Percentiles rank a stretch among this genome's conserved stretches.
These are phyloP conservation scores for Monilinia polystroma DNA, from an alignment of 2,329 filamentous ascomycete genomes.

Conservation along the genomic window DNA sequence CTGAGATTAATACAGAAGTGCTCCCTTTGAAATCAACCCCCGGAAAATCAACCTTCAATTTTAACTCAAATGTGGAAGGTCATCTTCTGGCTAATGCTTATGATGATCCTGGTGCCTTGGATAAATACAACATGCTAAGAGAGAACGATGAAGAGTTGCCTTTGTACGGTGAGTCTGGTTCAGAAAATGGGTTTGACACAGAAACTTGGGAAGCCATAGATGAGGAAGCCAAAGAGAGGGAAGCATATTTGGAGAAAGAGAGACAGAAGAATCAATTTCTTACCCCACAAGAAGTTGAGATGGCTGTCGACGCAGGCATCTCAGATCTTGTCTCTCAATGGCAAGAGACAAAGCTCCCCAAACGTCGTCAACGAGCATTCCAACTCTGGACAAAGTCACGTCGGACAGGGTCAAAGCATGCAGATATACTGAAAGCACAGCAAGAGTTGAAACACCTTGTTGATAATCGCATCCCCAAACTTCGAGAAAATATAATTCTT, in stretches of 20 bases:
- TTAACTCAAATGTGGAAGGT: constrained; percentile 9
- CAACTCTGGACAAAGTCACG: constrained; percentile 59
- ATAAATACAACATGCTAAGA: constrained; percentile 45
- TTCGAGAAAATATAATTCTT: constrained; percentile 52
- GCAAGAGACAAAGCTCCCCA: constrained; percentile 57
- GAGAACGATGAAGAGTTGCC: constrained; percentile 49
- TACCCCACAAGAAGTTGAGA: constrained; percentile 48
- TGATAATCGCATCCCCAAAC: constrained; percentile 53
- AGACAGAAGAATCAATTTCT: constrained; percentile 40
- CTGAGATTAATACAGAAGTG: constrained; percentile 33
- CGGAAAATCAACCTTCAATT: constrained; percentile 26
- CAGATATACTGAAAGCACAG: constrained; percentile 48
- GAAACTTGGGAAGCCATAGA: constrained; percentile 62
- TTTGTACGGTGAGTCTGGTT: constrained; percentile 54
- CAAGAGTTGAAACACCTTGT: constrained; percentile 46
- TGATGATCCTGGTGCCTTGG: constrained; percentile 37
- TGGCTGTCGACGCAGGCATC: constrained; percentile 55
- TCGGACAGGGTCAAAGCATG: constrained; percentile 42
- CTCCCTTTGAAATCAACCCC: not conserved
- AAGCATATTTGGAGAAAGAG: constrained; percentile 34
- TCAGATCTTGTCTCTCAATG: constrained; percentile 53
- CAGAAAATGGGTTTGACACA: constrained; percentile 54
- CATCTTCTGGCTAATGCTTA: constrained; percentile 23
- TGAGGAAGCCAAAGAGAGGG: constrained; percentile 37
- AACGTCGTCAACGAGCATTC: constrained; percentile 56